These are phyloP conservation scores for Straminergon stramineum DNA, from an alignment of 225 moss, liverwort and hornwort genomes.

Conservation along the genomic window DNA sequence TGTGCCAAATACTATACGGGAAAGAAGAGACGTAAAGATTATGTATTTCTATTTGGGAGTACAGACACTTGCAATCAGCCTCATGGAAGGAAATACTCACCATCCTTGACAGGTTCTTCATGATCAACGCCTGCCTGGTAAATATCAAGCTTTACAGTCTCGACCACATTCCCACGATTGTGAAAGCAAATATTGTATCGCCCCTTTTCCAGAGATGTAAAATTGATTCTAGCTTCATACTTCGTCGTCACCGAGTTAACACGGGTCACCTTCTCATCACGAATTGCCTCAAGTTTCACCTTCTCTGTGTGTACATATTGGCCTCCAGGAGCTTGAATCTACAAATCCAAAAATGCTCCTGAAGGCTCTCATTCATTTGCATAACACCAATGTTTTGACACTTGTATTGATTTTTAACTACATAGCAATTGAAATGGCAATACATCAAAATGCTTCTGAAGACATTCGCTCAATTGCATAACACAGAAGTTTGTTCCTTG, in stretches of 20 bases:
- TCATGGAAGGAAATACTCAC: not conserved
- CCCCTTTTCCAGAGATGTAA: constrained; percentile 10
- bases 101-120: constrained; percentile 20
- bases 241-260: not conserved
- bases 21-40: too few relatives aligned
- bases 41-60: not conserved
- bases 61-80: not conserved
- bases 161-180: constrained; percentile 11
- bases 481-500: not conserved
- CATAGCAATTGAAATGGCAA: not conserved
- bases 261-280: not conserved
- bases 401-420: too few relatives aligned
- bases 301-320: constrained; percentile 18
- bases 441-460: not conserved
- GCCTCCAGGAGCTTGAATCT: constrained; percentile 36
- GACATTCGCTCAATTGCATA: not conserved
- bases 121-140: not conserved
- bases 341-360: not conserved
- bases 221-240: constrained; percentile 15
- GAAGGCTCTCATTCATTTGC: not conserved
- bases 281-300: constrained; percentile 5
- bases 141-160: constrained; percentile 23
- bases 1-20: too few relatives aligned
- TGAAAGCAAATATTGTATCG: constrained; percentile 37
- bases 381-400: not conserved